These are phyloP conservation scores for Diplodia sapinea DNA, from an alignment of 2,329 filamentous ascomycete genomes.

Conservation along the genomic window DNA sequence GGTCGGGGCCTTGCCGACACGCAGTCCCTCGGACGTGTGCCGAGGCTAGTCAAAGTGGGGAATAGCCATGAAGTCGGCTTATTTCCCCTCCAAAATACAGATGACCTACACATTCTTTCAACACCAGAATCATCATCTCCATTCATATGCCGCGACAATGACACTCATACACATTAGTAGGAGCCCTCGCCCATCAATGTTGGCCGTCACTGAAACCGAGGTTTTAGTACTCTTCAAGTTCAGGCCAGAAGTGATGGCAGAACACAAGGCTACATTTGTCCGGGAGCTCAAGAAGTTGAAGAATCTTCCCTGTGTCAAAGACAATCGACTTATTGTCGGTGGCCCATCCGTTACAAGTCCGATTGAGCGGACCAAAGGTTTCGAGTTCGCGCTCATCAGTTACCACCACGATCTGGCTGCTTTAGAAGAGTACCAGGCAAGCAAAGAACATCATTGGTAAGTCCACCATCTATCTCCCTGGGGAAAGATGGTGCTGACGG, in stretches of 20 bases:
- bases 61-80: conserved; percentile 32
- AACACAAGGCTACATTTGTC: conserved; percentile 55
- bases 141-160: neutral
- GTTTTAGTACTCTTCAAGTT: conserved; percentile 39
- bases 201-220: neutral
- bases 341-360: conserved; percentile 61
- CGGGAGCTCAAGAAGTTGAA: conserved; percentile 58
- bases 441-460: conserved; percentile 59
- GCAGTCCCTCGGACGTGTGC: neutral
- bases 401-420: conserved; percentile 56
- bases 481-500: neutral
- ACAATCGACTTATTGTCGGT: conserved; percentile 58
- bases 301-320: conserved; percentile 55
- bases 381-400: conserved; percentile 59
- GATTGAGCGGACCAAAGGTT: conserved; percentile 60
- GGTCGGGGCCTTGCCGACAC: neutral
- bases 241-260: conserved; percentile 40
- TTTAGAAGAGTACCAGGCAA: conserved; percentile 59
- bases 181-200: neutral
- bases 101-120: neutral
- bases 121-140: neutral
- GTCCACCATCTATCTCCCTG: neutral
- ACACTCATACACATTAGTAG: conserved; percentile 21
- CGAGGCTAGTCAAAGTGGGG: neutral
- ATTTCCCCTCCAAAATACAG: conserved; percentile 6